A percentile compares a stretch with the other conserved stretches of the same genome.
Conservation (phyloP, 1,284 basidiomycete species). For the Salmacisia buchloeana region DNA sequence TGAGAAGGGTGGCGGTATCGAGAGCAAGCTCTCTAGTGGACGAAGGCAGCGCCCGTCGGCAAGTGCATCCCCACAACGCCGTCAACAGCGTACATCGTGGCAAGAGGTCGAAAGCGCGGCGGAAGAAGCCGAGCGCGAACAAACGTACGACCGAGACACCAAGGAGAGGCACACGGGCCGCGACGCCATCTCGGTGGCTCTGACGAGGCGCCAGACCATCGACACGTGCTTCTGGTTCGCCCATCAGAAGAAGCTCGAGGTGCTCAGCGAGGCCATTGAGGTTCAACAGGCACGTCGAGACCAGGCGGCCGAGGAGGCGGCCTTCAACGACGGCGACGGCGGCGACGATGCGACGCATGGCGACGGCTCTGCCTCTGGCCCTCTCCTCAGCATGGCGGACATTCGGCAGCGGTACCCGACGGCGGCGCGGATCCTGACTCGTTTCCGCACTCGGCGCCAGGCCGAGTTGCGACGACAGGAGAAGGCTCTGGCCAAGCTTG, state of each 20-base stretch:
- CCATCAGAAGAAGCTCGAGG: not conserved
- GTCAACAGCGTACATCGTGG: no score
- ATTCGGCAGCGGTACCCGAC: not conserved
- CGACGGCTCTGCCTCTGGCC: not conserved
- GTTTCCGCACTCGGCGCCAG: no score
- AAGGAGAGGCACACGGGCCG: not conserved
- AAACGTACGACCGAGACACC: no score
- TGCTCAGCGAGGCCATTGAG: not conserved
- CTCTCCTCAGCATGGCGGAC: not conserved
- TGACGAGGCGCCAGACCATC: not conserved
- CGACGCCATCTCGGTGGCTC: not conserved
- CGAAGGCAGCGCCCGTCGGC: no score
- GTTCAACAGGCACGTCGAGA: not conserved
- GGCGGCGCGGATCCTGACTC: not conserved
- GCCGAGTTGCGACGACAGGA: no score
- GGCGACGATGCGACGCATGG: not conserved
- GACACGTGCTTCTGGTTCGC: conserved; percentile 9
- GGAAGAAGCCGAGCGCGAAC: no score
- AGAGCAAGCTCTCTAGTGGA: no score
- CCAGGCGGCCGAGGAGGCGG: not conserved
- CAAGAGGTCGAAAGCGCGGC: no score
- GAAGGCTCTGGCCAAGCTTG: not conserved
- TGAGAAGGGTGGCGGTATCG: no score
- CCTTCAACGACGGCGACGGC: not conserved
- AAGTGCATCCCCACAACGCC: no score